Evolutionary conservation across 169 alveolate genomes (phyloP).

Genomic region (Besnoitia besnoiti): DNA sequence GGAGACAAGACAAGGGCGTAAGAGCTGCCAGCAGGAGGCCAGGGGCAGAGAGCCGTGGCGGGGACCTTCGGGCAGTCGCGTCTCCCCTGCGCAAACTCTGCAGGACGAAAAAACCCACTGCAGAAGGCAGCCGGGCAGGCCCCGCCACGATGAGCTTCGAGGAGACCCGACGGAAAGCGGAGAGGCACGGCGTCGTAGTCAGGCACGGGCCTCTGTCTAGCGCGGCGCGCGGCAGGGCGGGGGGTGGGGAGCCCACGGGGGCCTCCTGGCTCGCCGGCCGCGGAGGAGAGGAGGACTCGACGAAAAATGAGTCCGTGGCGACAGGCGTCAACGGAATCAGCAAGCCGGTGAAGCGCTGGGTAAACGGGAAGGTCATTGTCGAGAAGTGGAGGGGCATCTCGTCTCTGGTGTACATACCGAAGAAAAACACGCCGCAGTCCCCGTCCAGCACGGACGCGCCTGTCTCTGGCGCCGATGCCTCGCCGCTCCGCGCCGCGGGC

Average conservation of each 20-base stretch:
- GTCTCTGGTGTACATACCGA: not conserved
- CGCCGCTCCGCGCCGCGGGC: too few species aligned
- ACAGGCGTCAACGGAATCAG: constrained; percentile 23
- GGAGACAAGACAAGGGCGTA: not conserved
- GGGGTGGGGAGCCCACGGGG: too few species aligned
- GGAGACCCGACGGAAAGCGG: constrained; percentile 16
- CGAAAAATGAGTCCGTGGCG: too few species aligned
- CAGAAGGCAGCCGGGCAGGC: not conserved
- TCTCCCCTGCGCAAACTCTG: not conserved
- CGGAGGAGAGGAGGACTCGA: too few species aligned
- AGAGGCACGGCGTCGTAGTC: not conserved
- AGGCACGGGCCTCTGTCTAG: too few species aligned
- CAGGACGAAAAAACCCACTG: not conserved
- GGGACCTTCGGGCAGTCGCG: not conserved
- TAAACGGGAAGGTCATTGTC: not conserved
- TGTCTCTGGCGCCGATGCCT: too few species aligned
- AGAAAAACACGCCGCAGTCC: too few species aligned
- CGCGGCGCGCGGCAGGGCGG: too few species aligned
- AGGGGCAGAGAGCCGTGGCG: not conserved
- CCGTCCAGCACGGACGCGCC: too few species aligned
- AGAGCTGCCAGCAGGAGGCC: too few species aligned
- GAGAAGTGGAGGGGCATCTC: constrained; percentile 11
- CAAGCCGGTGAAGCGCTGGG: constrained; percentile 35
- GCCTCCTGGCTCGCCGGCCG: too few species aligned
- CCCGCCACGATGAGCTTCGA: not conserved